Conservation (phyloP, 495 filamentous ascomycete genomes). For the Trichocladium uniseriatum region DNA sequence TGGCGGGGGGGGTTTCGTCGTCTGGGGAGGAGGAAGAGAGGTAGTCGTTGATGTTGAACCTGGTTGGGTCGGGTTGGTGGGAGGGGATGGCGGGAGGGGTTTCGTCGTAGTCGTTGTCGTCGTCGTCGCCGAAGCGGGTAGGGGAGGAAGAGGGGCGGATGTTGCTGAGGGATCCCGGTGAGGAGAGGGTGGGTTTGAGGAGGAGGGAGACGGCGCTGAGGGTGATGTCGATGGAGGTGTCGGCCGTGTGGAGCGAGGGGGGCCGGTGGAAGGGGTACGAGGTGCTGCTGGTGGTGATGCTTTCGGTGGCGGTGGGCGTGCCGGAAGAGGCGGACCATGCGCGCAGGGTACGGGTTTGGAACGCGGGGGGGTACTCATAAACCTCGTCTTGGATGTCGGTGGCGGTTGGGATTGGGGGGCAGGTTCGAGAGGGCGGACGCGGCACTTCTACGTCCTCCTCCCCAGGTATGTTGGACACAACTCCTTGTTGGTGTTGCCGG, state of each 20-base stretch:
- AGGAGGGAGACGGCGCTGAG: constrained; percentile 13
- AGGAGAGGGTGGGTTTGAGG: constrained; percentile 13
- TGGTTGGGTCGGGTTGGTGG: background rate
- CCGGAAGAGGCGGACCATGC: constrained; percentile 36
- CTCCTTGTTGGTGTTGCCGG: background rate
- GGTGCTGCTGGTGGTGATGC: constrained; percentile 27
- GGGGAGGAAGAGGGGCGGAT: background rate
- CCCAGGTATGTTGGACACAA: no score
- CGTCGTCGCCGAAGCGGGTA: background rate
- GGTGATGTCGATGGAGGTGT: constrained; percentile 34
- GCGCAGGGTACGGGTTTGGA: constrained; percentile 27
- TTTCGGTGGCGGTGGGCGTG: constrained; percentile 28
- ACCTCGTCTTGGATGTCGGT: constrained; percentile 1
- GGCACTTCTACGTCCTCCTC: constrained; percentile 4
- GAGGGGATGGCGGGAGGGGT: background rate
- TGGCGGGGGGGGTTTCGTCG: no score
- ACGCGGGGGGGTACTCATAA: constrained; percentile 7
- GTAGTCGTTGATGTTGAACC: constrained; percentile 6
- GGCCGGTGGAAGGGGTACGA: constrained; percentile 33
- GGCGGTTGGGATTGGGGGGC: background rate
- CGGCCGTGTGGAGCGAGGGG: constrained; percentile 34
- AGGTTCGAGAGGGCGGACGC: background rate
- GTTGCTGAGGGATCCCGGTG: background rate
- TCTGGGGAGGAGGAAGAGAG: constrained; percentile 4
- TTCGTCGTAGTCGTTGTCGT: background rate